Evolutionary conservation across 495 filamentous ascomycete species (phyloP).

Genomic region (Corynascus novoguineensis): DNA sequence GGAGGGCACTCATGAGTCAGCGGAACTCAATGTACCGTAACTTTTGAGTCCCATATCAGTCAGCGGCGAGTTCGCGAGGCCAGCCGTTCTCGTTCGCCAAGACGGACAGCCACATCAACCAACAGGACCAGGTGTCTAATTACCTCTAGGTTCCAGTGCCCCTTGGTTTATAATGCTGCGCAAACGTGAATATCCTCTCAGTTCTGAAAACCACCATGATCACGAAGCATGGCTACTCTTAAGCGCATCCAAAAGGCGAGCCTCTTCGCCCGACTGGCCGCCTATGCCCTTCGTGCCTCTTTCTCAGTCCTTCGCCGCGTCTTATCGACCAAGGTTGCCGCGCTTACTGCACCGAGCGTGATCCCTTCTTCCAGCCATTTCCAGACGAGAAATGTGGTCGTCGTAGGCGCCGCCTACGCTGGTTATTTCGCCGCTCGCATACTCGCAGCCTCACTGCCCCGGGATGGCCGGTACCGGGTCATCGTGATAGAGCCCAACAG

Average conservation of each 20-base stretch:
- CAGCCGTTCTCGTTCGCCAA: too few relatives aligned
- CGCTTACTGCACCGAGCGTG: neutral
- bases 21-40: too few relatives aligned
- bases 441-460: conserved; percentile 44
- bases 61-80: too few relatives aligned
- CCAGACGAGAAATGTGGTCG: conserved; percentile 41
- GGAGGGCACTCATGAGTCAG: too few relatives aligned
- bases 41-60: too few relatives aligned
- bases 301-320: conserved; percentile 9
- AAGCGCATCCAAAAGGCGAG: conserved; percentile 15
- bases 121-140: too few relatives aligned
- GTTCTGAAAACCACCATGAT: too few relatives aligned
- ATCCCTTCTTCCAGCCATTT: neutral
- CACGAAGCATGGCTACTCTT: neutral
- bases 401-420: conserved; percentile 54
- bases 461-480: conserved; percentile 36
- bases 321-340: conserved; percentile 5
- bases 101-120: too few relatives aligned
- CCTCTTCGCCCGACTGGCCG: conserved; percentile 16
- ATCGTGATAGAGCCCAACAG: conserved; percentile 53
- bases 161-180: too few relatives aligned
- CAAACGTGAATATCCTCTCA: too few relatives aligned
- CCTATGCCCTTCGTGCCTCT: conserved; percentile 13
- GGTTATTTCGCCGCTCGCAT: conserved; percentile 43
- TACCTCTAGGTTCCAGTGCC: too few relatives aligned